Percentiles rank a stretch among this genome's conserved stretches.
phyloP scores from a whole-genome alignment of 2,329 filamentous ascomycete species.

The Fusarium zealandicum region DNA sequence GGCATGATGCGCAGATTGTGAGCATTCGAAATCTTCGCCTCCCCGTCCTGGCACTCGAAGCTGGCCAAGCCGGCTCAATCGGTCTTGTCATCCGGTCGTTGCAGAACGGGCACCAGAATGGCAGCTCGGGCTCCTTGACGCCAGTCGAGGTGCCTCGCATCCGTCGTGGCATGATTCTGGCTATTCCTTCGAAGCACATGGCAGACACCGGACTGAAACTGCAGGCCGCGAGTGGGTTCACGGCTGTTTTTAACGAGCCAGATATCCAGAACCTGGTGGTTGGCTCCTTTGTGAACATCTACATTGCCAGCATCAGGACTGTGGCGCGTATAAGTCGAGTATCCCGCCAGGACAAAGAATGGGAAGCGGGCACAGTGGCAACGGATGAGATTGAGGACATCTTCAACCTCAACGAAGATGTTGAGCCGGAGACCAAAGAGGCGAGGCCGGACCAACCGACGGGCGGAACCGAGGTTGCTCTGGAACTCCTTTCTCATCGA shows the following conservation, averaged over 20 bases:
- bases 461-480: conserved; percentile 61
- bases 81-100: conserved; percentile 70
- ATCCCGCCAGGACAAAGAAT: conserved; percentile 38
- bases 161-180: conserved; percentile 85
- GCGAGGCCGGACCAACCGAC: conserved; percentile 23
- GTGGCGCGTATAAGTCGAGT: conserved; percentile 76
- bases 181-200: conserved; percentile 67
- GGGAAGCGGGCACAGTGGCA: conserved; percentile 37
- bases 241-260: conserved; percentile 72
- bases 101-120: conserved; percentile 10
- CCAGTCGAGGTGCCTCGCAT: conserved; percentile 52
- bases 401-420: conserved; percentile 63
- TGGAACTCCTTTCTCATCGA: conserved; percentile 72
- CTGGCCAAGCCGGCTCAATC: conserved; percentile 89
- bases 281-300: conserved; percentile 79
- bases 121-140: neutral
- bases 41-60: conserved; percentile 76
- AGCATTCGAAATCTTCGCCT: conserved; percentile 89
- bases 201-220: conserved; percentile 63
- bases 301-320: conserved; percentile 85
- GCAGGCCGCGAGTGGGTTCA: conserved; percentile 71
- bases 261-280: conserved; percentile 69
- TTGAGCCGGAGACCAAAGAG: conserved; percentile 46
- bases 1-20: conserved; percentile 80
- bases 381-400: conserved; percentile 60